phyloP scores from a whole-genome alignment of 176 grass and related monocot genomes.

The Rhynchospora tenuis region DNA sequence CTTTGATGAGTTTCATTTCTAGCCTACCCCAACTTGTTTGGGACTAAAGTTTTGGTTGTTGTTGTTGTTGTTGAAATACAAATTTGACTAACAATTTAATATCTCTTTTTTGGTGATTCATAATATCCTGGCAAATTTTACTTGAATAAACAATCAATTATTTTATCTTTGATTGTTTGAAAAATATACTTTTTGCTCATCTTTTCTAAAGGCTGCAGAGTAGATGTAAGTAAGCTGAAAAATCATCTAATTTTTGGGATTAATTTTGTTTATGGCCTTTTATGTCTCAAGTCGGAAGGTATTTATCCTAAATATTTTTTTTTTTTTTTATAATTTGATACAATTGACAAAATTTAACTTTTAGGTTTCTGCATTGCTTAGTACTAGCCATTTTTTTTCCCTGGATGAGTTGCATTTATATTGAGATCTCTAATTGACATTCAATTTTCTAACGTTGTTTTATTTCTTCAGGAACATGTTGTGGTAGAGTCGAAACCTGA shows the following conservation, averaged over 20 bases:
- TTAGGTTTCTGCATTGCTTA: background rate
- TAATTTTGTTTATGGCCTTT: background rate
- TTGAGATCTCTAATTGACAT: constrained; percentile 17
- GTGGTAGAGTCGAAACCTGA: constrained; percentile 93
- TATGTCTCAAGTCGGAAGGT: background rate
- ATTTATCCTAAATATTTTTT: background rate
- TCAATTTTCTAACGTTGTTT: background rate
- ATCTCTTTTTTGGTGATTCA: background rate
- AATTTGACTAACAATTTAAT: background rate
- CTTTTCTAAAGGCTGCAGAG: background rate
- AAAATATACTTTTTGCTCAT: background rate
- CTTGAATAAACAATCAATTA: constrained; percentile 18
- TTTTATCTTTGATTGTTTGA: constrained; percentile 4
- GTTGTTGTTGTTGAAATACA: background rate
- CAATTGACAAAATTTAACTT: background rate
- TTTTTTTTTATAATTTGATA: background rate
- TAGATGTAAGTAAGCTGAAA: constrained; percentile 2
- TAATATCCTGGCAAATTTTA: background rate
- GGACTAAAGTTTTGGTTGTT: too few relatives aligned
- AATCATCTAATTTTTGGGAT: background rate
- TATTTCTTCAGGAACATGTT: constrained; percentile 54
- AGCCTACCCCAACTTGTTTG: too few relatives aligned
- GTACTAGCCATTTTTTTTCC: background rate
- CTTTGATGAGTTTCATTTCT: too few relatives aligned
- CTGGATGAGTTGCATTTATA: background rate